Base-by-base conservation (phyloP, 192 early-diverging fungal species). In the Linnemannia hyalina region DNA sequence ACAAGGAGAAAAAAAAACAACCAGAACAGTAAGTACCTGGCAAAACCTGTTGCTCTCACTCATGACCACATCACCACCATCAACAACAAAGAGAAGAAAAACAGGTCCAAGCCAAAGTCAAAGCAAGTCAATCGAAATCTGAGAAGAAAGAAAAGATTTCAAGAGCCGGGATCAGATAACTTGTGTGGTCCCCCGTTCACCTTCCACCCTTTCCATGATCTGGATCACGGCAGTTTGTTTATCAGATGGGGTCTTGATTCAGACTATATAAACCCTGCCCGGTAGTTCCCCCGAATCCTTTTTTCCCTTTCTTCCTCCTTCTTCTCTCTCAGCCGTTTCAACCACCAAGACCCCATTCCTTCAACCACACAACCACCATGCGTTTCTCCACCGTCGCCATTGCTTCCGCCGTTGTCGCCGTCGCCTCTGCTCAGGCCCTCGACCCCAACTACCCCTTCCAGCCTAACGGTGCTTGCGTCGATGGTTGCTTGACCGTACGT, bases 401-500 rank as follows among this genome's bases (percentile, higher is more conserved):
- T 32, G 47, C 72, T 68, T 60, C 41, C 40, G 77, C 73, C 29
- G 52, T 73, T 87, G 68, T 76, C 65, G 72, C 80, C 29, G 54
- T 82, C 63, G 82, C 82, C 38, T 52, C 68, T 20, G 57, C 75
- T 60, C 81, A 81, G 54, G 80, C 60, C 68, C 65, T 69, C 70
- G 81, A 81, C 60, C 71, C 86, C 52, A 36, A 65, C 26, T 89
- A 88, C 35, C 77, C 87, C 32, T 79, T 81, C 36, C 20, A 46
- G 29, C n/a, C 77, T 22, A 70, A 78, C 36, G 86, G 81, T 42
- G 0, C 57, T 8, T 89, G 88, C 54, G 80, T 88, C 29, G 42
- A 68, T 16, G 29, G 46, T 22, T 89, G 88, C 76, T 78, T 80
- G 46, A 13, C 42, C 49, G 88, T 88, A 89, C 75, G 74, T 68